Percentiles rank a stretch among this genome's conserved stretches.
These are phyloP conservation scores for Rutstroemia sp. DNA, from an alignment of 2,329 filamentous ascomycete genomes.

Conservation along the genomic window DNA sequence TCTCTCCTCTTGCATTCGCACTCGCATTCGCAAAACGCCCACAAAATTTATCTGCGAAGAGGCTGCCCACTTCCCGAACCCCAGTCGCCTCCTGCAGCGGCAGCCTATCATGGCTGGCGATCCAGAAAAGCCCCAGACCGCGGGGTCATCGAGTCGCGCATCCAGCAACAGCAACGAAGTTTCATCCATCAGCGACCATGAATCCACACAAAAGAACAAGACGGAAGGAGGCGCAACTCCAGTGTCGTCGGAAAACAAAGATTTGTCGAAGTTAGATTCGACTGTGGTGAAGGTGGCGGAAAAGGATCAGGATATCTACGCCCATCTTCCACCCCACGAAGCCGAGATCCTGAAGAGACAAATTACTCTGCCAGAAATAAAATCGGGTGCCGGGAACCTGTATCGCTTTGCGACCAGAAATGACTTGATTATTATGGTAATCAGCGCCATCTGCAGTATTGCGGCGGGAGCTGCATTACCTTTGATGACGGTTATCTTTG, in stretches of 20 bases:
- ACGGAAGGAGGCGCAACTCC: slow-evolving; percentile 42
- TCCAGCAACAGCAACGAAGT: slow-evolving; percentile 17
- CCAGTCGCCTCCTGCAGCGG: neutral
- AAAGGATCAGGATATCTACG: slow-evolving; percentile 44
- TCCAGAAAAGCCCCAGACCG: slow-evolving; percentile 23
- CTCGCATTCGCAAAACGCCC: too few species aligned
- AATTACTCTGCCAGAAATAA: slow-evolving; percentile 55
- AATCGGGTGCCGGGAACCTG: slow-evolving; percentile 54
- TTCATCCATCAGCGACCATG: slow-evolving; percentile 17
- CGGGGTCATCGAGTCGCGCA: slow-evolving; percentile 10
- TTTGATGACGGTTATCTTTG: slow-evolving; percentile 59
- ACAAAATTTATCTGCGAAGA: neutral
- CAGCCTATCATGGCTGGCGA: slow-evolving; percentile 27
- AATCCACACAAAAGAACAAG: slow-evolving; percentile 15
- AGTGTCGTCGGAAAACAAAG: slow-evolving; percentile 57
- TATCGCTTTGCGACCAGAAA: slow-evolving; percentile 47
- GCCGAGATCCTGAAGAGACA: slow-evolving; percentile 61
- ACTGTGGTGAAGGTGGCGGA: slow-evolving; percentile 27
- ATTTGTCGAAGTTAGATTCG: slow-evolving; percentile 37
- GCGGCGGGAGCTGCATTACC: slow-evolving; percentile 53
- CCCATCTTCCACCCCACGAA: slow-evolving; percentile 58
- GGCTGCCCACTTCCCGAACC: neutral
- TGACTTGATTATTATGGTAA: slow-evolving; percentile 42
- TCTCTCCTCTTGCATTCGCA: too few species aligned
- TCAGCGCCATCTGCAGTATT: slow-evolving; percentile 47